Conservation (phyloP, 495 filamentous ascomycete species). For the Aspergillus saccharolyticus region DNA sequence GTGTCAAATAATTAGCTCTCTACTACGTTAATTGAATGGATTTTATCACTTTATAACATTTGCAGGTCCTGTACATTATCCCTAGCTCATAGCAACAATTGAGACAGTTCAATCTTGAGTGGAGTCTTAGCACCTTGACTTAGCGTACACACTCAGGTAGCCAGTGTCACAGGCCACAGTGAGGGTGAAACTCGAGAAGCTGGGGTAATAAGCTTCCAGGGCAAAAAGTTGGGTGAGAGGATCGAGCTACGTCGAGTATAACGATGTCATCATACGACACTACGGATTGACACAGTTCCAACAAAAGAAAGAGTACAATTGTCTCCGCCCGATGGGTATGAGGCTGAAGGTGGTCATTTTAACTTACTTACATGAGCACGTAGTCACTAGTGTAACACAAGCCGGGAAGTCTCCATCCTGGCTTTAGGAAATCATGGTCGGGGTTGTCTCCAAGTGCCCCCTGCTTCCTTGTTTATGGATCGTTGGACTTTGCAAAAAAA, state of each 20-base stretch:
- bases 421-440: conserved; percentile 21
- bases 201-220: no score
- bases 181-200: no score
- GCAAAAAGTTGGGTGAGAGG: no score
- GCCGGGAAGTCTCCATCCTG: conserved; percentile 29
- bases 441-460: conserved; percentile 14
- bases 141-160: no score
- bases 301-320: conserved; percentile 41
- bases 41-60: no score
- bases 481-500: conserved; percentile 13
- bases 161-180: no score
- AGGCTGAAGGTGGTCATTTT: conserved; percentile 34
- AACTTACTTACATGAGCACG: conserved; percentile 46
- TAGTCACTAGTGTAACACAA: conserved; percentile 49
- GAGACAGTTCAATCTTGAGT: no score
- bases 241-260: background rate
- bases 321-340: conserved; percentile 29
- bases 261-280: background rate
- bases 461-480: conserved; percentile 14
- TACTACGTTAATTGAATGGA: no score
- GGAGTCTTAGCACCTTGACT: no score
- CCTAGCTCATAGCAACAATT: no score
- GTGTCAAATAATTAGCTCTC: no score
- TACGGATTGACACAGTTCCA: conserved; percentile 14
- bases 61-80: no score